Evolutionary conservation across 2,329 filamentous ascomycete species (phyloP).

Genomic region (Davidsoniella eucalypti): DNA sequence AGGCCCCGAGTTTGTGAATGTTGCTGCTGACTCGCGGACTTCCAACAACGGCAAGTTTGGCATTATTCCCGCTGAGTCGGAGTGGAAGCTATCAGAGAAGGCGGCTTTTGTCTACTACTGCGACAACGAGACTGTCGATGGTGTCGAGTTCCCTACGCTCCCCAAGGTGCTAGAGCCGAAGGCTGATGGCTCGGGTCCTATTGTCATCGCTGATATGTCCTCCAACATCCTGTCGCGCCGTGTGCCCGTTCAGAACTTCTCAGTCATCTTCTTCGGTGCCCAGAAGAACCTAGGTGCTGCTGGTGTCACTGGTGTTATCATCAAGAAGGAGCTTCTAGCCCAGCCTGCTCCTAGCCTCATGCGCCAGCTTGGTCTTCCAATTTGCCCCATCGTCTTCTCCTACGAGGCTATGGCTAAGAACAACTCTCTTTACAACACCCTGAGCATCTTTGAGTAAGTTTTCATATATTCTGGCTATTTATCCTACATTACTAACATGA

Average conservation of each 20-base stretch:
- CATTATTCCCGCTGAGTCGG: constrained; percentile 58
- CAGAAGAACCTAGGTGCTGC: constrained; percentile 88
- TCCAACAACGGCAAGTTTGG: constrained; percentile 69
- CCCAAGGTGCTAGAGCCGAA: constrained; percentile 46
- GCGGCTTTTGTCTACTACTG: constrained; percentile 74
- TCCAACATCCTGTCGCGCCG: constrained; percentile 80
- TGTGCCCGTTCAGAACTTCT: constrained; percentile 64
- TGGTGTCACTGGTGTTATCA: constrained; percentile 71
- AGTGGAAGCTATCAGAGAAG: constrained; percentile 56
- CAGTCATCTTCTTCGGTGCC: constrained; percentile 76
- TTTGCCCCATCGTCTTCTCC: constrained; percentile 63
- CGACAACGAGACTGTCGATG: constrained; percentile 88
- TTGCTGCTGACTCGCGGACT: constrained; percentile 52
- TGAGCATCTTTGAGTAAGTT: constrained; percentile 71
- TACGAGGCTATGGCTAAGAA: constrained; percentile 81
- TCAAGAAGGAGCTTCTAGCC: constrained; percentile 66
- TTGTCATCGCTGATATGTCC: constrained; percentile 84
- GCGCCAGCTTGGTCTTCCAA: constrained; percentile 56
- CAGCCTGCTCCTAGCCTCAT: constrained; percentile 55
- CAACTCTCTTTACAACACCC: constrained; percentile 88
- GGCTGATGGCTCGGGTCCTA: constrained; percentile 45
- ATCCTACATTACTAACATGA: not conserved
- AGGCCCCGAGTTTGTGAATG: constrained; percentile 63
- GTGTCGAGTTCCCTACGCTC: constrained; percentile 70
- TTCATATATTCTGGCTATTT: not conserved